Conservation (phyloP, 2,329 filamentous ascomycete genomes). For the Colletotrichum sp. region DNA sequence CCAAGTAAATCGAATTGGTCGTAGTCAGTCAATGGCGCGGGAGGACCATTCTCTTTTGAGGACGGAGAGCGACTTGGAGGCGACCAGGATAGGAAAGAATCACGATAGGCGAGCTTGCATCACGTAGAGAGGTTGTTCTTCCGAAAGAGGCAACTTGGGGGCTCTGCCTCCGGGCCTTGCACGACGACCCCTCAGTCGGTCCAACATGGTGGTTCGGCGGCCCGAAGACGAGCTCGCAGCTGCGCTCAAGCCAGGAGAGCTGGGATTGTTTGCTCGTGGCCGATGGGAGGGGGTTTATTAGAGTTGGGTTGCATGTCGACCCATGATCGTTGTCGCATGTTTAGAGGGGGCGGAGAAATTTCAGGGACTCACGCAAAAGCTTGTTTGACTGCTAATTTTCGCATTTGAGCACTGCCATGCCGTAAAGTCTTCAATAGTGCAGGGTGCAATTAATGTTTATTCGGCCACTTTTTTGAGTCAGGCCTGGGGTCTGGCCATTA, state of each 20-base stretch:
- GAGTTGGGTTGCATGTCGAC: background rate
- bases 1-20: background rate
- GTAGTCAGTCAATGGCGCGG: background rate
- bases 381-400: background rate
- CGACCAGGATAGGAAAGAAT: background rate
- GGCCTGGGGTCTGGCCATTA: background rate
- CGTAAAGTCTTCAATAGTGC: background rate
- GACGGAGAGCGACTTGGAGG: background rate
- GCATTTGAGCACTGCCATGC: background rate
- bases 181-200: background rate
- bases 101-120: background rate
- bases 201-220: background rate
- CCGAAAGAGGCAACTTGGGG: background rate
- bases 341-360: background rate
- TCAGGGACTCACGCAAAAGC: background rate
- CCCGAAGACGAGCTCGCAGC: background rate
- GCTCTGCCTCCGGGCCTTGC: background rate
- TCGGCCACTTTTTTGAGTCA: background rate
- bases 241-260: too few species aligned
- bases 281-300: background rate
- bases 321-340: background rate
- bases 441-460: background rate
- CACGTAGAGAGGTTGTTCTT: background rate
- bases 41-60: background rate
- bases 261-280: background rate